Conservation (phyloP, 2,329 filamentous ascomycete species). For the Arthroderma sp. region DNA sequence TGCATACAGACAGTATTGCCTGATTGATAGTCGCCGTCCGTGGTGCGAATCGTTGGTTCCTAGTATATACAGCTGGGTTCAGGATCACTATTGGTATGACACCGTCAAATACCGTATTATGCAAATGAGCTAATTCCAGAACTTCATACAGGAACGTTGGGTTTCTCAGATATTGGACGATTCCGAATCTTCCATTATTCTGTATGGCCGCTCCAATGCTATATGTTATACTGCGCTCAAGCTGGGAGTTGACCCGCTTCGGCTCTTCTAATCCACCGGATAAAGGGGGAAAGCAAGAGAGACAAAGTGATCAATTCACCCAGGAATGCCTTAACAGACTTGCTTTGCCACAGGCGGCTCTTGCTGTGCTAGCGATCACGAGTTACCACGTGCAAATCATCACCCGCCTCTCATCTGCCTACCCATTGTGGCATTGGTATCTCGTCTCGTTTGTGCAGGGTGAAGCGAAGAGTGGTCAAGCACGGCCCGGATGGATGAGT, state of each 20-base stretch:
- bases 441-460: slow-evolving; percentile 39
- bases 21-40: slow-evolving; percentile 33
- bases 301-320: slow-evolving; percentile 1
- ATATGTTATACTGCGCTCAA: slow-evolving; percentile 45
- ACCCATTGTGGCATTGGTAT: slow-evolving; percentile 81
- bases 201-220: slow-evolving; percentile 69
- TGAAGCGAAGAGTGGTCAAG: slow-evolving; percentile 6
- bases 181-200: slow-evolving; percentile 77
- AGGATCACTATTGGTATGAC: slow-evolving; percentile 74
- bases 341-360: slow-evolving; percentile 57
- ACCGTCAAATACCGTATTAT: not conserved
- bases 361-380: slow-evolving; percentile 59
- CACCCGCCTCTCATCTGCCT: slow-evolving; percentile 74
- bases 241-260: slow-evolving; percentile 26
- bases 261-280: not conserved
- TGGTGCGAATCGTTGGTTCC: slow-evolving; percentile 69
- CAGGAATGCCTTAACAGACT: slow-evolving; percentile 38
- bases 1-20: slow-evolving; percentile 63
- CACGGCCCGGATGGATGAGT: slow-evolving; percentile 7
- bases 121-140: too few relatives aligned
- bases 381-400: slow-evolving; percentile 92
- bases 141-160: slow-evolving; percentile 59
- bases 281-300: slow-evolving; percentile 6
- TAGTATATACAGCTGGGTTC: slow-evolving; percentile 85
- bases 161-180: slow-evolving; percentile 79